Evolutionary conservation across 495 filamentous ascomycete genomes (phyloP).

Genomic region (Penicillium waksmanii): DNA sequence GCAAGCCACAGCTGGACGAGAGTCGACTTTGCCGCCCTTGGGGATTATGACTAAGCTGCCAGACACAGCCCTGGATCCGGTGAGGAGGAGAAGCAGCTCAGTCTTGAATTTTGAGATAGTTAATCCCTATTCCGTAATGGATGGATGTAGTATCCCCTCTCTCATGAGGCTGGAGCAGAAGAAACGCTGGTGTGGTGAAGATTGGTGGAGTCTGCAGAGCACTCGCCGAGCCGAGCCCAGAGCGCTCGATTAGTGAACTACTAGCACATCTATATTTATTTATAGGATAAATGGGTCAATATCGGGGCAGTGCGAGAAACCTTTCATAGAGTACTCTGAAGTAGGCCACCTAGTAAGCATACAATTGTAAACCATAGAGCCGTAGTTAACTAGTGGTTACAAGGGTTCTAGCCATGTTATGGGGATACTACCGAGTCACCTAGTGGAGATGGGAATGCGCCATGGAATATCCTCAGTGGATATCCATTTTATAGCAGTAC

Average conservation of each 20-base stretch:
- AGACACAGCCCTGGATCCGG: constrained; percentile 15
- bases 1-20: neutral
- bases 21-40: constrained; percentile 1
- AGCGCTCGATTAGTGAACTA: neutral
- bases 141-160: neutral
- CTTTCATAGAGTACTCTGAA: too few species aligned
- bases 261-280: neutral
- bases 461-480: too few species aligned
- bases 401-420: too few species aligned
- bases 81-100: constrained; percentile 1
- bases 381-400: too few species aligned
- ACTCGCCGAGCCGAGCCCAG: constrained; percentile 1
- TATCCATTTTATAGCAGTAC: too few species aligned
- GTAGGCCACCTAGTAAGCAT: too few species aligned
- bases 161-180: neutral
- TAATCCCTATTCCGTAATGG: neutral
- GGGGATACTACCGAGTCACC: too few species aligned
- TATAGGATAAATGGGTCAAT: too few species aligned
- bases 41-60: constrained; percentile 27
- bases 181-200: constrained; percentile 1
- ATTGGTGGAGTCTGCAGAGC: neutral
- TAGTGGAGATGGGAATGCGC: too few species aligned
- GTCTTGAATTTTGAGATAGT: neutral
- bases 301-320: too few species aligned
- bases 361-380: too few species aligned